A percentile compares a stretch with the other conserved stretches of the same genome.
Evolutionary conservation across 768 basidiomycete species (phyloP).

Genomic region (Trametes cubensis): DNA sequence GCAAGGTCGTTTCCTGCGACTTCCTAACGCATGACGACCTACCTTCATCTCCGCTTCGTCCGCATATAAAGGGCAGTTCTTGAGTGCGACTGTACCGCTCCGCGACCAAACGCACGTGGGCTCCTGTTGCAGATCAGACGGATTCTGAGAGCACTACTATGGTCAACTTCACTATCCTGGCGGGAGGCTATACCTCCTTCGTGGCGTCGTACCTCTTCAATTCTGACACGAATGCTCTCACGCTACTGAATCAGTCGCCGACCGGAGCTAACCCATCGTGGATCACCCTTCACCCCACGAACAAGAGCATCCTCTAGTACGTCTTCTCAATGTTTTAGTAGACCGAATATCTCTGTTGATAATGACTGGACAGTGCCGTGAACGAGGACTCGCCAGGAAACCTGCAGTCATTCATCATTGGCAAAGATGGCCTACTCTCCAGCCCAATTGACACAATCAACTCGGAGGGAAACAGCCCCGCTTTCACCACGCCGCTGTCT

Average conservation of each 20-base stretch:
- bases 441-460: conserved; percentile 46
- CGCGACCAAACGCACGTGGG: no score
- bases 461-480: conserved; percentile 55
- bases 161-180: conserved; percentile 71
- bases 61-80: neutral
- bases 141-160: conserved; percentile 37
- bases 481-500: conserved; percentile 52
- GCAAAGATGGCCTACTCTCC: conserved; percentile 47
- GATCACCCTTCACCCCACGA: conserved; percentile 59
- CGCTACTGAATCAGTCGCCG: conserved; percentile 49
- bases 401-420: conserved; percentile 61
- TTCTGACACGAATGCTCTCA: conserved; percentile 48
- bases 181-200: conserved; percentile 64
- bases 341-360: neutral
- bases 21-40: neutral
- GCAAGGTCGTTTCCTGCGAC: neutral
- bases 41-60: neutral
- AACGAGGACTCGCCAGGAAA: conserved; percentile 51
- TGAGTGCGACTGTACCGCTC: neutral
- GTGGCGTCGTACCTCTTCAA: conserved; percentile 68
- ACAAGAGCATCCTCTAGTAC: conserved; percentile 64
- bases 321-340: conserved; percentile 26
- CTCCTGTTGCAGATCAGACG: no score
- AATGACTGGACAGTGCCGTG: conserved; percentile 46
- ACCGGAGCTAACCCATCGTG: conserved; percentile 60